Conservation (phyloP, 768 basidiomycete species). For the Pholiota conissans region DNA sequence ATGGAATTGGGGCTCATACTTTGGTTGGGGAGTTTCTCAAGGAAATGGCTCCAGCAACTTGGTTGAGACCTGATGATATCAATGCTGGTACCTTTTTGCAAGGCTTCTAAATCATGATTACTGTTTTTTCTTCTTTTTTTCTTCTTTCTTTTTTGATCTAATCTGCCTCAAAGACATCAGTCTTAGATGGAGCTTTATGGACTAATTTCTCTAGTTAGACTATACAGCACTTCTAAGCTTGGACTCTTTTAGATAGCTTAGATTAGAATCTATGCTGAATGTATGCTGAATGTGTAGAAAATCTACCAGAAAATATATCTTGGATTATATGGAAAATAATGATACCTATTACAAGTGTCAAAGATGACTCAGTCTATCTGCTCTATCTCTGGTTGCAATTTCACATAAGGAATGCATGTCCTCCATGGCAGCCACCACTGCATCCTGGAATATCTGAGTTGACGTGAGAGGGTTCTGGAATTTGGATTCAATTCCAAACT, state of each 20-base stretch:
- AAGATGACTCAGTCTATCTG: slow-evolving; percentile 28
- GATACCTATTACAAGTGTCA: slow-evolving; percentile 14
- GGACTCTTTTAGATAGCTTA: not conserved
- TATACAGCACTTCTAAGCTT: not conserved
- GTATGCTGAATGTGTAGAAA: too few species aligned
- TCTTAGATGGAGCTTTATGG: not conserved
- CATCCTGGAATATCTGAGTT: slow-evolving; percentile 63
- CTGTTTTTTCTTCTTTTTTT: not conserved
- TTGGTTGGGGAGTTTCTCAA: slow-evolving; percentile 44
- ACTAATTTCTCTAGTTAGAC: not conserved
- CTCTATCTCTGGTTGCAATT: slow-evolving; percentile 11
- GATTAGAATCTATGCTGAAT: too few species aligned
- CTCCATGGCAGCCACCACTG: slow-evolving; percentile 58
- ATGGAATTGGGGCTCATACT: slow-evolving; percentile 46
- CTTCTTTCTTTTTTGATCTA: not conserved
- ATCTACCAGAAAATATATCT: too few species aligned
- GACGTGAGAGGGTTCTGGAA: slow-evolving; percentile 67
- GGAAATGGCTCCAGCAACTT: slow-evolving; percentile 35
- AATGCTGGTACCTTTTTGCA: slow-evolving; percentile 28
- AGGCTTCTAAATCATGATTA: not conserved
- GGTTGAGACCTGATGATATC: slow-evolving; percentile 39
- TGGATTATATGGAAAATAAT: too few species aligned
- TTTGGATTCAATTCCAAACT: slow-evolving; percentile 95
- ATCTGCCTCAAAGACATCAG: not conserved
- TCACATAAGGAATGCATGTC: slow-evolving; percentile 68